Evolutionary conservation across 371 early-diverging fungal species (phyloP).

Genomic region (Mortierella sp.): DNA sequence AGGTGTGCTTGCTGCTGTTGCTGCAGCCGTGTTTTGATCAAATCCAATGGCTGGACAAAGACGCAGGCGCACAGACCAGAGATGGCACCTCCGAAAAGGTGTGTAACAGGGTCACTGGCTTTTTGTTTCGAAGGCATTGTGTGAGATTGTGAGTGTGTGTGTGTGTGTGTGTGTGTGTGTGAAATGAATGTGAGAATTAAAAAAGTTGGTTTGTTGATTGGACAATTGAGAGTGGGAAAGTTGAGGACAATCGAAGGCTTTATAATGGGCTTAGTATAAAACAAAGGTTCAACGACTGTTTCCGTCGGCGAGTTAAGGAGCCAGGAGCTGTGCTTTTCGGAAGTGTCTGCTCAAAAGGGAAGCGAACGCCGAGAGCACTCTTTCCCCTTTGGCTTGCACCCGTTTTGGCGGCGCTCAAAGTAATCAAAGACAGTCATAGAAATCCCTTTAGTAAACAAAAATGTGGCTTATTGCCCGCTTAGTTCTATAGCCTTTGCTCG

Average conservation of each 20-base stretch:
- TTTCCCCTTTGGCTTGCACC: not conserved
- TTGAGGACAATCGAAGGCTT: not conserved
- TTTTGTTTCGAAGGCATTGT: slow-evolving; percentile 53
- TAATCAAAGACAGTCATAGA: not conserved
- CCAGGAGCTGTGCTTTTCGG: slow-evolving; percentile 4
- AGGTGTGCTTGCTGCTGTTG: slow-evolving; percentile 73
- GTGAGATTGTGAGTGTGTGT: not conserved
- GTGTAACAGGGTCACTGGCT: slow-evolving; percentile 63
- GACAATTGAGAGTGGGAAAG: not conserved
- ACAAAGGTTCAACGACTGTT: not conserved
- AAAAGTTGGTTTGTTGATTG: not conserved
- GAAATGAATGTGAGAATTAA: too few relatives aligned
- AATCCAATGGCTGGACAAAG: slow-evolving; percentile 92
- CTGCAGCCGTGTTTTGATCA: slow-evolving; percentile 90
- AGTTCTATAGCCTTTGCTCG: not conserved
- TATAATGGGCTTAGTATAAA: not conserved
- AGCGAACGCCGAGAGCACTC: not conserved
- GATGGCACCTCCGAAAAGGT: slow-evolving; percentile 84
- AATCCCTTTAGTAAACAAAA: slow-evolving; percentile 15
- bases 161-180: too few relatives aligned
- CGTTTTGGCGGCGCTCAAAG: not conserved
- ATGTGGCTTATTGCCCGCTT: slow-evolving; percentile 10
- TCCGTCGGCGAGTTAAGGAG: slow-evolving; percentile 1
- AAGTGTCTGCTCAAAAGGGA: slow-evolving; percentile 5
- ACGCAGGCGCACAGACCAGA: slow-evolving; percentile 88